A percentile compares a stretch with the other conserved stretches of the same genome.
Conservation (phyloP, 768 basidiomycete genomes). For the Scleroderma bovista region DNA sequence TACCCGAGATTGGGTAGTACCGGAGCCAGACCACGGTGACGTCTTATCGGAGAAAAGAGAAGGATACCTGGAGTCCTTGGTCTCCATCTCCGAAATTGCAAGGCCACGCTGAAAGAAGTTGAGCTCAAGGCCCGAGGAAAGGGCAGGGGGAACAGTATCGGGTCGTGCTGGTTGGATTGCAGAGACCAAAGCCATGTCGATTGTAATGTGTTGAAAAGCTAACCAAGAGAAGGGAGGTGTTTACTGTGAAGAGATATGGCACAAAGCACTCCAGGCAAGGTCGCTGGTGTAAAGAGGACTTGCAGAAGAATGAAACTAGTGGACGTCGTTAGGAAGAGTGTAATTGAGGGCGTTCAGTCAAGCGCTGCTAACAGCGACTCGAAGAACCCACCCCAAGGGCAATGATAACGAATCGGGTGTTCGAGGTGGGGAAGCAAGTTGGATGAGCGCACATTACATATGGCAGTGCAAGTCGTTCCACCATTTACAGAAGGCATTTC, state of each 20-base stretch:
- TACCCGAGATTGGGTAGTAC: constrained; percentile 22
- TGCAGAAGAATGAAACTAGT: background rate
- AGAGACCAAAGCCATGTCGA: background rate
- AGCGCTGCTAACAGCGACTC: background rate
- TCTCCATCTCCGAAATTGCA: constrained; percentile 53
- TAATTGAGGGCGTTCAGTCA: background rate
- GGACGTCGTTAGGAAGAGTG: background rate
- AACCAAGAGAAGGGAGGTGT: background rate
- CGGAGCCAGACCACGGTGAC: constrained; percentile 19
- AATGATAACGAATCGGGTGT: background rate
- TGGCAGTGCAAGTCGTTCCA: background rate
- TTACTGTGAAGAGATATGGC: background rate
- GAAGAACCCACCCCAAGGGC: background rate
- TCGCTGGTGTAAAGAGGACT: no score
- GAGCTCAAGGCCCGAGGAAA: constrained; percentile 31
- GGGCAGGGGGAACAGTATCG: constrained; percentile 27
- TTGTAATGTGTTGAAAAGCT: background rate
- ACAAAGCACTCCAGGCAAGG: no score
- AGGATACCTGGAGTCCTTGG: constrained; percentile 59
- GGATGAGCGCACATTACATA: no score
- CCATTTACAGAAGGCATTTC: background rate
- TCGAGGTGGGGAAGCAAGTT: background rate
- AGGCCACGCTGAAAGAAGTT: constrained; percentile 48
- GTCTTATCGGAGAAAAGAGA: constrained; percentile 23
- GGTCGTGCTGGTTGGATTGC: constrained; percentile 40